Evolutionary conservation across 257 asterid species (phyloP), one percentile per base, ranked within the genome.

Genomic region (Solanum chilense): DNA sequence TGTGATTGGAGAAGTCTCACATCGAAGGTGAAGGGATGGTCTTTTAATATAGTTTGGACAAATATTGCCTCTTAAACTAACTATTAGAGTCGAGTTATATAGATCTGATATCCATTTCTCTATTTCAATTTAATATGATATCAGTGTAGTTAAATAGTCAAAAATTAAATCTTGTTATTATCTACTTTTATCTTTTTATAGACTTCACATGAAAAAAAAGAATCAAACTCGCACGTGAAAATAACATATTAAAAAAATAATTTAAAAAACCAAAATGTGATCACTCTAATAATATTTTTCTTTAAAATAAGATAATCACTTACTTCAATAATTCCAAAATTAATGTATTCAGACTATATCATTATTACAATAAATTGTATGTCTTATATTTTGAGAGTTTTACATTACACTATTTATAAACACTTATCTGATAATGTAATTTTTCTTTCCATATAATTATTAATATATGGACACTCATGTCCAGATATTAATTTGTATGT

Each of bases 51-150:
- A 11, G 23, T 8, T 14, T 69, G 41, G 1, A 0, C 6, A 29
- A 68, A 15, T 5, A 3, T 6, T 8, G 0, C 5, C 23, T 69
- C 23, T 29, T 8, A 7, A 31, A 3, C 0, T 31, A 1, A 0
- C 2, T 31, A 7, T 31, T 70, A 4, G 3, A 9, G n/a, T 70
- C 8, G 42, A 69, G 23, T 31, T 29, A 0, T 33, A 33, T 33
- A 15, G 6, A 15, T 0, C 0, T 8, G 5, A 70, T 3, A 16
- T 16, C 0, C 0, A 31, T 69, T 69, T 29, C 3, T 69, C 15
- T 69, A 14, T 6, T 29, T 29, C 1, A 15, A 14, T 6, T 4
- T n/a, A 25, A 11, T 8, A 25, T 29, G 3, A 69, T 69, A 27
- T 29, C 3, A 18, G 0, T 9, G 0, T 6, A 66, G 11, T 15